Percentiles rank a stretch among this genome's conserved stretches.
phyloP scores from a whole-genome alignment of 139 green algal species.

The Raphidocelis subcapitata region DNA sequence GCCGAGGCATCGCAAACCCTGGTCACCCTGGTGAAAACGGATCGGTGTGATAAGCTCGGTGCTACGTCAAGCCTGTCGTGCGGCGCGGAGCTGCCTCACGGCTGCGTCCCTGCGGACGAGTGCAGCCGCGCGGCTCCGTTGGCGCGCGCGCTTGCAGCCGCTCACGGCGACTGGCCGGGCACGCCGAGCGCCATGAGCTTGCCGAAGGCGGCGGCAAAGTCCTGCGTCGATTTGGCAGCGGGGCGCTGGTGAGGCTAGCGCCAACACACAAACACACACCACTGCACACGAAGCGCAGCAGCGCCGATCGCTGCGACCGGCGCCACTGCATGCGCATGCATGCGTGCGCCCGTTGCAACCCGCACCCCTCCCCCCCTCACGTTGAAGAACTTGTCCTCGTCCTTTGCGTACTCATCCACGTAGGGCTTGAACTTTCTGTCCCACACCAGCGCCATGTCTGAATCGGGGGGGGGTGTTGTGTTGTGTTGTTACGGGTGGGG shows the following conservation, averaged over 20 bases:
- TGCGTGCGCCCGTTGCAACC: not conserved
- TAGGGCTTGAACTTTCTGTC: slow-evolving; percentile 77
- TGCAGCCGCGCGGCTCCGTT: too few relatives aligned
- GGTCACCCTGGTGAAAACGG: too few relatives aligned
- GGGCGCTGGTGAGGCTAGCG: not conserved
- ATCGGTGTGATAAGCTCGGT: too few relatives aligned
- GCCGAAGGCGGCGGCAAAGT: slow-evolving; percentile 58
- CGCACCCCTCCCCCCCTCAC: slow-evolving; percentile 6
- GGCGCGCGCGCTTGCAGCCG: too few relatives aligned
- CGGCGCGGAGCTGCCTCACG: too few relatives aligned
- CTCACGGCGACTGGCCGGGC: too few relatives aligned
- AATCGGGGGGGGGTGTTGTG: too few relatives aligned
- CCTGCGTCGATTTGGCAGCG: slow-evolving; percentile 34
- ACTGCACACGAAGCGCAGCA: slow-evolving; percentile 32
- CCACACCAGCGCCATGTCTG: slow-evolving; percentile 59
- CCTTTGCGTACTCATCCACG: slow-evolving; percentile 69
- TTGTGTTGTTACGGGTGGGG: too few relatives aligned
- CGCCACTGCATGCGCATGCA: not conserved
- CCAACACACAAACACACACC: not conserved
- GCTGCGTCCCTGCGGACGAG: too few relatives aligned
- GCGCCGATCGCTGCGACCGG: not conserved
- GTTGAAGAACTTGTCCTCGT: slow-evolving; percentile 68
- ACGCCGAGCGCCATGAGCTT: slow-evolving; percentile 61
- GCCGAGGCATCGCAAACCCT: too few relatives aligned
- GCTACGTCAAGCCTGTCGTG: too few relatives aligned